Conservation (phyloP, 1,284 basidiomycete genomes). For the Cerioporus squamosus region DNA sequence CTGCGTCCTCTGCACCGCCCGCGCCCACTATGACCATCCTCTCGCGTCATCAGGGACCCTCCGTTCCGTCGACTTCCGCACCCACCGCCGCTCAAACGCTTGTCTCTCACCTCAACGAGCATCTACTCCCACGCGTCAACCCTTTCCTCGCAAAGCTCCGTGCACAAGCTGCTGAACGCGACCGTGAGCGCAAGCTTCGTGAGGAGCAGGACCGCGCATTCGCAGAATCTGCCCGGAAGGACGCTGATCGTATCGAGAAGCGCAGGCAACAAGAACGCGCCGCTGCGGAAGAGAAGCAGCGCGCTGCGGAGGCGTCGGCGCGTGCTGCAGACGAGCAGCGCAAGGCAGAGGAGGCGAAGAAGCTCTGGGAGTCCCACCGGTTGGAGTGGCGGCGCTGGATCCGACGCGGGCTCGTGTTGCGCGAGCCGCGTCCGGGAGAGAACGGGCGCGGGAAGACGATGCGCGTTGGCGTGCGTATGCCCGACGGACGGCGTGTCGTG, state of each 20-base stretch:
- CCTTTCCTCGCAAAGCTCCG: slow-evolving; percentile 74
- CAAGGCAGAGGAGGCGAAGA: slow-evolving; percentile 37
- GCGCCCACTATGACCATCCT: slow-evolving; percentile 74
- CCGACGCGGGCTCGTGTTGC: slow-evolving; percentile 42
- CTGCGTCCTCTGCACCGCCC: slow-evolving; percentile 45
- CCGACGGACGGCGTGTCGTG: slow-evolving; percentile 64
- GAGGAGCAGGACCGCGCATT: slow-evolving; percentile 87
- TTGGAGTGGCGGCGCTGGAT: slow-evolving; percentile 59
- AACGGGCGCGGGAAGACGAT: slow-evolving; percentile 40
- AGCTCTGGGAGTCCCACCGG: slow-evolving; percentile 36
- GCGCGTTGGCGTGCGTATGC: slow-evolving; percentile 70
- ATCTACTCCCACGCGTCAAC: slow-evolving; percentile 78
- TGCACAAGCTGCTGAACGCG: slow-evolving; percentile 58
- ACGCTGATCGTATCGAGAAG: slow-evolving; percentile 68
- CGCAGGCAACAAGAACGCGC: slow-evolving; percentile 51
- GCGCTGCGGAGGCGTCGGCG: slow-evolving; percentile 36
- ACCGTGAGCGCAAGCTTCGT: slow-evolving; percentile 63
- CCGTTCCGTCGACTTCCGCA: slow-evolving; percentile 45
- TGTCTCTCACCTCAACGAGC: slow-evolving; percentile 64
- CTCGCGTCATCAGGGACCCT: slow-evolving; percentile 80
- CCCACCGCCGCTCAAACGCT: slow-evolving; percentile 70
- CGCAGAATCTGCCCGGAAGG: slow-evolving; percentile 64
- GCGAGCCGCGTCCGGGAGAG: slow-evolving; percentile 39
- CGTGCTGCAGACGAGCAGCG: slow-evolving; percentile 34
- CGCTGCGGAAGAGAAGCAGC: slow-evolving; percentile 35